Percentiles rank a stretch among this genome's conserved stretches.
These are phyloP conservation scores for Lachnellula subtilissima DNA, from an alignment of 2,329 filamentous ascomycete genomes.

Conservation along the genomic window DNA sequence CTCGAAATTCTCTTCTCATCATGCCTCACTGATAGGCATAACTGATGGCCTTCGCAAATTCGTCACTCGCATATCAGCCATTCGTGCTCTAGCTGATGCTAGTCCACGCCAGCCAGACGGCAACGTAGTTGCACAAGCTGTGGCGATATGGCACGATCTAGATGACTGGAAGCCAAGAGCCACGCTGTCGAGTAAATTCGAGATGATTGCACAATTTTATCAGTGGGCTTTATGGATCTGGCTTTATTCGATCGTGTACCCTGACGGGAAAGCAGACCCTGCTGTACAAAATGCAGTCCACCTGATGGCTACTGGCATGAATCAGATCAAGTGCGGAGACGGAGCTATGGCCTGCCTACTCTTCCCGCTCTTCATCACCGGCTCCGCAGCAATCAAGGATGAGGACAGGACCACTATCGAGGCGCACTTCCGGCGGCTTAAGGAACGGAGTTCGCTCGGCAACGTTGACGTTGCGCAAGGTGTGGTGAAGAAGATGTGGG, in stretches of 20 bases:
- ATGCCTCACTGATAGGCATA: conserved; percentile 12
- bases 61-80: conserved; percentile 13
- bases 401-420: conserved; percentile 10
- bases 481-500: conserved; percentile 19
- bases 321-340: conserved; percentile 12
- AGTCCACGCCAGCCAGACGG: conserved; percentile 1
- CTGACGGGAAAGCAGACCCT: conserved; percentile 1
- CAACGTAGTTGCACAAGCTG: conserved; percentile 6
- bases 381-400: conserved; percentile 7
- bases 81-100: conserved; percentile 10
- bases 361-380: conserved; percentile 23
- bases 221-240: conserved; percentile 19
- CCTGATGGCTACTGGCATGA: conserved; percentile 7
- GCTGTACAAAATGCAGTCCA: conserved; percentile 13
- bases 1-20: not conserved
- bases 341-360: conserved; percentile 19
- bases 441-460: conserved; percentile 17
- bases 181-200: not conserved
- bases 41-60: conserved; percentile 18
- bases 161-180: conserved; percentile 10
- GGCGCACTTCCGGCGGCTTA: conserved; percentile 14
- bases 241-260: conserved; percentile 19
- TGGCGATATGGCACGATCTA: conserved; percentile 17
- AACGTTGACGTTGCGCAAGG: conserved; percentile 16
- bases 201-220: conserved; percentile 13